Conservation (phyloP, 108 stramenopile species). For the Cyclotella baltica region DNA sequence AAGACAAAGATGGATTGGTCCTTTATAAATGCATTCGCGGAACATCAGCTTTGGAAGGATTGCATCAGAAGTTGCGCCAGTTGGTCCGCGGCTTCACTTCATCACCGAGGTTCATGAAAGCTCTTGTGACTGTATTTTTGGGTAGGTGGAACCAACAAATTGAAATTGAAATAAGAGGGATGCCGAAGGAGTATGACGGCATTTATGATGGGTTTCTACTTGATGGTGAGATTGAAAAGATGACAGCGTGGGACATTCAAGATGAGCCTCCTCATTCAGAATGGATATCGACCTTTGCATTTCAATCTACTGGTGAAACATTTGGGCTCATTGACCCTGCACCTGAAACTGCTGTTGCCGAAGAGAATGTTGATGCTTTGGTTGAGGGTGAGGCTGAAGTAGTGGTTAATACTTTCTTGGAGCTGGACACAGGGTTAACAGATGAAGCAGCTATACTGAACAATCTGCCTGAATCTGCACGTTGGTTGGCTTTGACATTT, state of each 20-base stretch:
- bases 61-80: slow-evolving; percentile 32
- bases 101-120: slow-evolving; percentile 21
- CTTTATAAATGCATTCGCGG: slow-evolving; percentile 21
- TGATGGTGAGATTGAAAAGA: slow-evolving; percentile 26
- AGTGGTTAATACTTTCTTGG: not conserved
- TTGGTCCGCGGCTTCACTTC: slow-evolving; percentile 19
- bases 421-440: not conserved
- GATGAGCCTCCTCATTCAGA: slow-evolving; percentile 5
- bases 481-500: slow-evolving; percentile 1
- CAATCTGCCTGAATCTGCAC: slow-evolving; percentile 2
- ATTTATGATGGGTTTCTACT: slow-evolving; percentile 19
- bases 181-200: slow-evolving; percentile 19
- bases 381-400: not conserved
- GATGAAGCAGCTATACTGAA: not conserved
- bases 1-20: slow-evolving; percentile 18
- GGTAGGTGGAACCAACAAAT: slow-evolving; percentile 23
- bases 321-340: slow-evolving; percentile 28
- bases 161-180: slow-evolving; percentile 21
- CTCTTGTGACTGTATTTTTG: slow-evolving; percentile 3
- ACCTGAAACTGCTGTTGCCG: not conserved
- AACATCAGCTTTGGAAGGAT: slow-evolving; percentile 20
- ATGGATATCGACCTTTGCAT: slow-evolving; percentile 8
- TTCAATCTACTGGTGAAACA: slow-evolving; percentile 14
- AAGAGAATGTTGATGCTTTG: not conserved
- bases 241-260: not conserved